These are phyloP conservation scores for Chenopodium quinoa DNA, from an alignment of 148 eudicot species.

Conservation along the genomic window DNA sequence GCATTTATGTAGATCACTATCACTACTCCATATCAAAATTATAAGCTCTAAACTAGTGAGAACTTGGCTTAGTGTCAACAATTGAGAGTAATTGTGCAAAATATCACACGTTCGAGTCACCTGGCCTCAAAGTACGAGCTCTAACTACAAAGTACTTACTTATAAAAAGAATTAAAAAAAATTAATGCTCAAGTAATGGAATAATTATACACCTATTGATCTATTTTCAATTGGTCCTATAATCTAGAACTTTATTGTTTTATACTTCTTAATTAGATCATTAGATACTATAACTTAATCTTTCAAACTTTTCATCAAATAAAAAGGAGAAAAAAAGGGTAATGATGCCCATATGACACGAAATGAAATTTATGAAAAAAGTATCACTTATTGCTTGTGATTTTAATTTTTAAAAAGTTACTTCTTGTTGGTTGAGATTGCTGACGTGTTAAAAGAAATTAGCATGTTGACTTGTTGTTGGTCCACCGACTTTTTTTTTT, in stretches of 20 bases:
- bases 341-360: background rate
- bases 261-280: background rate
- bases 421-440: background rate
- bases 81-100: no score
- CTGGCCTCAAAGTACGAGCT: no score
- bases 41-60: no score
- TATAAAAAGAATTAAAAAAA: no score
- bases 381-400: constrained; percentile 3
- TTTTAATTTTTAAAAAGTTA: background rate
- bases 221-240: background rate
- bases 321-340: background rate
- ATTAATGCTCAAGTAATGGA: background rate
- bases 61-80: no score
- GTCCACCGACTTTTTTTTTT: no score
- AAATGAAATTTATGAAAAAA: constrained; percentile 1
- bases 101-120: no score
- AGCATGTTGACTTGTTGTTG: background rate
- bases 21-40: no score
- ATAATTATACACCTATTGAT: background rate
- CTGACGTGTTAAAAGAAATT: background rate
- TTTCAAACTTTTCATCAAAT: background rate
- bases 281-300: background rate
- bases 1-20: no score
- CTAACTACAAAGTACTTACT: no score
- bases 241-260: background rate